Percentiles rank a stretch among this genome's conserved stretches.
Conservation (phyloP, 164 flowering plant genomes). For the Liriodendron chinense region DNA sequence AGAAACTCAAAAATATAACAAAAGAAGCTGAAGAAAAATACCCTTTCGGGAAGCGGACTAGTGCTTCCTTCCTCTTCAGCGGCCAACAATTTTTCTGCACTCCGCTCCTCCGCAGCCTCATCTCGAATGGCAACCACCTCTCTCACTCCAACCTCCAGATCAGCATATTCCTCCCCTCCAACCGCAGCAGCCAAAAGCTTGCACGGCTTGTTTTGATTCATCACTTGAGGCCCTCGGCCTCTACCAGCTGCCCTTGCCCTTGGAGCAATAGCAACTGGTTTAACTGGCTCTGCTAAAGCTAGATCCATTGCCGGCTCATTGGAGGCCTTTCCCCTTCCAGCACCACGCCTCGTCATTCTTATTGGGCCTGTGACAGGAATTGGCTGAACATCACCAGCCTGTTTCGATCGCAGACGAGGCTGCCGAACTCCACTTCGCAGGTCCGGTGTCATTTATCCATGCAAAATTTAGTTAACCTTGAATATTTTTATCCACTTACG, state of each 20-base stretch:
- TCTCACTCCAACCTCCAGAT: conserved; percentile 41
- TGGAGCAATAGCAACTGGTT: conserved; percentile 54
- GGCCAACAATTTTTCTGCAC: conserved; percentile 66
- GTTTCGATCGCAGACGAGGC: conserved; percentile 60
- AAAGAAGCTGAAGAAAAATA: conserved; percentile 20
- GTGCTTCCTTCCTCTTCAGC: conserved; percentile 71
- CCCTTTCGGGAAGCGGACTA: conserved; percentile 84
- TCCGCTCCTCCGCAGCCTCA: conserved; percentile 64
- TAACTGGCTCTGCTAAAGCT: conserved; percentile 54
- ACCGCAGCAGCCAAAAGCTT: conserved; percentile 54
- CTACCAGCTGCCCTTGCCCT: conserved; percentile 58
- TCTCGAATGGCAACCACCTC: conserved; percentile 57
- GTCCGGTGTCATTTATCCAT: conserved; percentile 93
- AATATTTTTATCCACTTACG: conserved; percentile 20
- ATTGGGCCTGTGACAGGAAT: conserved; percentile 39
- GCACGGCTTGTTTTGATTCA: conserved; percentile 72
- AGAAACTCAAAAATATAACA: background rate
- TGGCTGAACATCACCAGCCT: conserved; percentile 78
- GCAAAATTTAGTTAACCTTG: conserved; percentile 29
- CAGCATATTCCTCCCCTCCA: conserved; percentile 36
- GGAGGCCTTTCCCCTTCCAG: conserved; percentile 75
- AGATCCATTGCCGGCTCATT: conserved; percentile 48
- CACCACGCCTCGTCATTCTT: conserved; percentile 65
- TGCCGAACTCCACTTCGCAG: conserved; percentile 85
- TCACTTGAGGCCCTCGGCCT: conserved; percentile 54